Evolutionary conservation across 495 filamentous ascomycete genomes (phyloP).

Genomic region (Neurospora terricola): DNA sequence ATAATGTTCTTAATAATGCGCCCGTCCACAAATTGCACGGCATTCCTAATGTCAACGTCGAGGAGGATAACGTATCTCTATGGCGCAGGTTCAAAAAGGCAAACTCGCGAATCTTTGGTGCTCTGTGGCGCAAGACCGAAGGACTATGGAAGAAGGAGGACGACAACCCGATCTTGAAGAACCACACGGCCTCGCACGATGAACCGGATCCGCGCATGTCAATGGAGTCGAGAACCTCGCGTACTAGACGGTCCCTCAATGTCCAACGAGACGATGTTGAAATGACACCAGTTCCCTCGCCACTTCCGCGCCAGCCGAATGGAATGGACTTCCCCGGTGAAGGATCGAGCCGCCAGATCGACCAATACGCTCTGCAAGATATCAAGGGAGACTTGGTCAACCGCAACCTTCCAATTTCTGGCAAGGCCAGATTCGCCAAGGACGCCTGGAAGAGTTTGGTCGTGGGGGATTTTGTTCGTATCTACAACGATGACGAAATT

Average conservation of each 20-base stretch:
- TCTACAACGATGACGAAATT: conserved; percentile 93
- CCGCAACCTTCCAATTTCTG: conserved; percentile 27
- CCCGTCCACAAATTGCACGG: conserved; percentile 81
- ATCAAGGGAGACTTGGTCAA: conserved; percentile 42
- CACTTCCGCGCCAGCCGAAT: conserved; percentile 40
- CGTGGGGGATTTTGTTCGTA: conserved; percentile 91
- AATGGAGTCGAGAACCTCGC: conserved; percentile 47
- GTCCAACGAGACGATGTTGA: conserved; percentile 57
- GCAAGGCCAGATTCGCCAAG: conserved; percentile 67
- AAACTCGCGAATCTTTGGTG: conserved; percentile 52
- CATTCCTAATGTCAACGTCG: conserved; percentile 89
- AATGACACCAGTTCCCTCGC: conserved; percentile 92
- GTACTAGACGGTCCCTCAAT: conserved; percentile 51
- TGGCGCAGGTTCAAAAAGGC: conserved; percentile 95
- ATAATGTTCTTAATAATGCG: conserved; percentile 94
- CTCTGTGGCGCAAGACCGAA: conserved; percentile 39
- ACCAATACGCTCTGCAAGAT: conserved; percentile 30
- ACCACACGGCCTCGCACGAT: conserved; percentile 21
- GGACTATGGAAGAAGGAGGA: conserved; percentile 35
- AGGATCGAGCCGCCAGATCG: conserved; percentile 2
- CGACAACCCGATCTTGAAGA: conserved; percentile 14
- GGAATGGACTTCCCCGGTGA: conserved; percentile 18
- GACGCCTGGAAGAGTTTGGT: conserved; percentile 94
- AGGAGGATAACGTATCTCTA: conserved; percentile 69
- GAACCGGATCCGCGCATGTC: conserved; percentile 54